These are phyloP conservation scores for Hibiscus trionum DNA, from an alignment of 345 rosid species.

Conservation along the genomic window DNA sequence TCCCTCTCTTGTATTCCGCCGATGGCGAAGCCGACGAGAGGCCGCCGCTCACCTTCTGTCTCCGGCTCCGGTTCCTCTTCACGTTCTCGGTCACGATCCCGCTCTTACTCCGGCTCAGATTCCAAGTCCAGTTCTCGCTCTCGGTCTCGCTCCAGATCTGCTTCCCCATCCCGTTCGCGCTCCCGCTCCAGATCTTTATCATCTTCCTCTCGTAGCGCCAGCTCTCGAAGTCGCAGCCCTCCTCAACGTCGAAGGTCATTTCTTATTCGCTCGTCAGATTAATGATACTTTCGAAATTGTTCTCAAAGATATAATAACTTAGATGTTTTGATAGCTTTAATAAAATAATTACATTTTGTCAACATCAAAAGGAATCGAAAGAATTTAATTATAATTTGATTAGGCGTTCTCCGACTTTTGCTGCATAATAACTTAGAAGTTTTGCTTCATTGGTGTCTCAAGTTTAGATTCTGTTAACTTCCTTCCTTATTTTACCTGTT, in stretches of 20 bases:
- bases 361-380: background rate
- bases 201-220: constrained; percentile 46
- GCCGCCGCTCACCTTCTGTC: constrained; percentile 53
- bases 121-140: constrained; percentile 39
- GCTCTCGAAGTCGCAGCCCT: constrained; percentile 54
- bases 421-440: background rate
- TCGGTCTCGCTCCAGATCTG: constrained; percentile 39
- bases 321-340: background rate
- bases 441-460: background rate
- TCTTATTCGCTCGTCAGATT: background rate
- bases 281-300: background rate
- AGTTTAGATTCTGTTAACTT: background rate
- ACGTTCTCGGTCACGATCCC: constrained; percentile 32
- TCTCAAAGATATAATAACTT: background rate
- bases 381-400: background rate
- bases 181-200: constrained; percentile 51
- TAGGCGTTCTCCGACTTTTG: background rate
- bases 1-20: background rate
- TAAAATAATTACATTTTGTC: background rate
- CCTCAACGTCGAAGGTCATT: constrained; percentile 40
- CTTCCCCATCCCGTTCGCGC: constrained; percentile 20
- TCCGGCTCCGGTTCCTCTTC: constrained; percentile 51
- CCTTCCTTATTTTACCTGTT: too few species aligned
- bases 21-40: constrained; percentile 79
- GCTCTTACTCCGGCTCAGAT: constrained; percentile 33